Percentiles rank a stretch among this genome's conserved stretches.
Conservation (phyloP, 192 early-diverging fungal species). For the Powellomyces hirtus region DNA sequence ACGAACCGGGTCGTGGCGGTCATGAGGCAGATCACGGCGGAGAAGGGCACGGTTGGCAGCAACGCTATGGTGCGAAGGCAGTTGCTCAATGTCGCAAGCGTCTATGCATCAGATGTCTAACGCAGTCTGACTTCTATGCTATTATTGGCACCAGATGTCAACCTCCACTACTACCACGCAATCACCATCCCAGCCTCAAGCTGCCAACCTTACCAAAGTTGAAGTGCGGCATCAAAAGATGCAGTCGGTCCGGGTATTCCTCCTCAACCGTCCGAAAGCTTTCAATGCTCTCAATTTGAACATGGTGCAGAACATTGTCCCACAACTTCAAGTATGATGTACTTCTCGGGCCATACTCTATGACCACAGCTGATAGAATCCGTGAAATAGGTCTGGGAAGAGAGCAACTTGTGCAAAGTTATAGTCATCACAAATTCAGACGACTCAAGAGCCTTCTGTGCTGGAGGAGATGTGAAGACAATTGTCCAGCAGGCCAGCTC, state of each 20-base stretch:
- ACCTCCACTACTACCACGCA: background rate
- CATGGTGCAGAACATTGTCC: constrained; percentile 81
- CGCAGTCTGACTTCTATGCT: background rate
- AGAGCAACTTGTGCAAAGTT: constrained; percentile 82
- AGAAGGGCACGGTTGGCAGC: too few relatives aligned
- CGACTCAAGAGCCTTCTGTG: constrained; percentile 77
- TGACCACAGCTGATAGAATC: background rate
- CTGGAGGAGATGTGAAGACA: constrained; percentile 67
- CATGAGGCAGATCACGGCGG: background rate
- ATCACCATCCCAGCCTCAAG: background rate
- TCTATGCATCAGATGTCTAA: background rate
- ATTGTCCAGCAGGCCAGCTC: constrained; percentile 12
- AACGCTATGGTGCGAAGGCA: background rate
- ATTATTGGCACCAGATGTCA: background rate
- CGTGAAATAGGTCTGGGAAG: constrained; percentile 70
- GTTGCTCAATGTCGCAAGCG: background rate
- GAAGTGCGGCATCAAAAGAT: constrained; percentile 42
- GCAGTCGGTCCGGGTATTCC: constrained; percentile 40
- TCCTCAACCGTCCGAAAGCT: constrained; percentile 65
- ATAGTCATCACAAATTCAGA: constrained; percentile 79
- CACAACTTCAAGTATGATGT: constrained; percentile 67
- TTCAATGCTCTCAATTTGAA: constrained; percentile 81
- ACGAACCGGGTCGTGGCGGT: background rate
- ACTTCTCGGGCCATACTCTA: background rate
- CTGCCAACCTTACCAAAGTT: background rate